Base-by-base conservation (phyloP, 495 filamentous ascomycete genomes). In the Echria macrotheca region DNA sequence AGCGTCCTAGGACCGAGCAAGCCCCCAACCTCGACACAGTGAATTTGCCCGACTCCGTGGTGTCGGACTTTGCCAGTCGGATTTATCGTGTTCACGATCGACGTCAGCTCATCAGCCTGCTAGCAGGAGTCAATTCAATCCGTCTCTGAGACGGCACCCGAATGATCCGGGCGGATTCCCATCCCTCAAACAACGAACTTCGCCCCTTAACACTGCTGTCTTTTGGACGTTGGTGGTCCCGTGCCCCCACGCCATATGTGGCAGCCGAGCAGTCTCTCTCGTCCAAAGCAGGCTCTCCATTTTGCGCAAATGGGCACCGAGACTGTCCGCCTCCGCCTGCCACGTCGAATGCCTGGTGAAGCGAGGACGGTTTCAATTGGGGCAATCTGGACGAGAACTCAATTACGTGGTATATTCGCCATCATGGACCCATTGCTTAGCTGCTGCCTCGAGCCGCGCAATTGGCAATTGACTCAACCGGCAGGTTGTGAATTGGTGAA, bases 401-500 rank as follows among this genome's bases (percentile, higher is more conserved):
- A 17, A 21, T 47, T 36, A 50, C 47, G 47, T 32, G 47, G 28
- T 31, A n/a, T 15, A 26, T 51, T 51, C 35, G 49, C 49, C 49
- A 51, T 51, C 49, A 14, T 51, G 37, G 36, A 47, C 32, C 50
- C 36, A 43, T 37, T n/a, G n/a, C 23, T 15, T 18, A 12, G 12
- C 7, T 5, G 36, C 21, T 1, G 5, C 46, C 22, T 46, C 25
- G 4, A 15, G 48, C 47, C 24, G 44, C 25, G 42, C 42, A 44
- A 44, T 44, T 44, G 38, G 39, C 38, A 33, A 52, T 56, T 56
- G 54, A 56, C 48, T 52, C 51, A 47, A 58, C 40, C n/a, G 17
- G 17, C 28, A 8, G n/a, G 19, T 14, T 25, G 36, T 15, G 31
- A 43, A 58, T 58, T 58, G 55, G 44, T 57, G 50, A 57, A 57